Conservation (phyloP, 2,329 filamentous ascomycete species). For the Westerdykella sp. region DNA sequence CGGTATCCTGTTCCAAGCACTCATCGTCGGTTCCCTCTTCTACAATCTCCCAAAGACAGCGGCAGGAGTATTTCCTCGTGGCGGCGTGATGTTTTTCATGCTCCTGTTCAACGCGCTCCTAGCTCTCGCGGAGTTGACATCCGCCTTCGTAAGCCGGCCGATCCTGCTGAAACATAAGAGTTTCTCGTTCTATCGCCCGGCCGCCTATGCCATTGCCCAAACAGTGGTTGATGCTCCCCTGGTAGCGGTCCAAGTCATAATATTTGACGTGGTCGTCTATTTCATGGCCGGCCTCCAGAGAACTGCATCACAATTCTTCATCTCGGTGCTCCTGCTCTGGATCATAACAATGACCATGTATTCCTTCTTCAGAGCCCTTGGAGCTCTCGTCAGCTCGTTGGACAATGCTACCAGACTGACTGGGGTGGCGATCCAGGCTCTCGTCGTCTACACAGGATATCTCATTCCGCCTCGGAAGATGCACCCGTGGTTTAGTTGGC, state of each 20-base stretch:
- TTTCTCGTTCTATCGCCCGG: constrained; percentile 61
- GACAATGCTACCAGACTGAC: constrained; percentile 37
- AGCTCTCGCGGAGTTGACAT: constrained; percentile 55
- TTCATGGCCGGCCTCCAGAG: constrained; percentile 54
- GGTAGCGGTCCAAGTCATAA: constrained; percentile 51
- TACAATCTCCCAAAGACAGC: constrained; percentile 49
- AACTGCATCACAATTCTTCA: constrained; percentile 58
- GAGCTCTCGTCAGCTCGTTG: constrained; percentile 30
- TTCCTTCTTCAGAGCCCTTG: constrained; percentile 37
- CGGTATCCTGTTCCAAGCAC: constrained; percentile 38
- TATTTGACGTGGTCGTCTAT: constrained; percentile 58
- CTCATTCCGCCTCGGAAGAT: constrained; percentile 37
- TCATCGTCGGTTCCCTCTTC: constrained; percentile 44
- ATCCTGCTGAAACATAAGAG: constrained; percentile 66
- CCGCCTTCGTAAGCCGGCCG: constrained; percentile 56
- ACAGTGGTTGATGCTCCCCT: constrained; percentile 54
- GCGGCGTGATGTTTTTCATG: constrained; percentile 57
- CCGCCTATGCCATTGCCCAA: constrained; percentile 54
- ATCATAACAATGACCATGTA: constrained; percentile 44
- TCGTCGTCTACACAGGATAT: constrained; percentile 38
- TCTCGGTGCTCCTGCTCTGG: constrained; percentile 57
- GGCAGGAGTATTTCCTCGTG: constrained; percentile 52
- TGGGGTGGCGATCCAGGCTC: constrained; percentile 37
- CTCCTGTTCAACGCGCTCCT: constrained; percentile 58
- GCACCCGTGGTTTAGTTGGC: constrained; percentile 38